Evolutionary conservation across 176 grass and related monocot genomes (phyloP), one percentile per base, ranked within the genome.

Genomic region (Oryza officinalis): DNA sequence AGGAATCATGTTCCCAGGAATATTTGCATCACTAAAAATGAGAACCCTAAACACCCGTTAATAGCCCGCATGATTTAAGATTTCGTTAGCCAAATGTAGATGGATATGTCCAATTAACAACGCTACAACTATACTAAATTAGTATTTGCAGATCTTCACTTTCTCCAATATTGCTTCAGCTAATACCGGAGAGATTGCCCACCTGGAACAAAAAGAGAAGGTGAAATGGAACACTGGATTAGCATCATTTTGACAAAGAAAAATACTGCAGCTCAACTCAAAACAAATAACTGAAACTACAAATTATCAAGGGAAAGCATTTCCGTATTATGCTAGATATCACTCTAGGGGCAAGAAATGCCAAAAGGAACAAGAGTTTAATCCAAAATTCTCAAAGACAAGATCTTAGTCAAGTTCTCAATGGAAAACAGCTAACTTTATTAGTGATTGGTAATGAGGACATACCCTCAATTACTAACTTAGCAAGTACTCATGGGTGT

Each of bases 181-280:
- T 73, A 81, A 59, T 77, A 67, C 5, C 71, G 88, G 27, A 57
- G 84, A 71, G 43, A 13, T 27, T 89, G 72, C 5, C 54, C 78
- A 81, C 78, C 78, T 86, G 72, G 70, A 86, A 20, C 40, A 41
- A 41, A 57, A 20, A 57, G 8, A 8, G 22, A 80, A 63, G 60
- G 23, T 23, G 2, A 23, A 30, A 76, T 20, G 13, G 7, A 3
- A 22, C 17, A 69, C 0, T 25, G 10, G 64, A 61, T 85, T 20
- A 89, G 71, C 7, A 80, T 75, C 63, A 69, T 67, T 11, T 45
- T 3, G 28, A 7, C 25, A 81, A 20, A 9, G 10, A 6, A 68
- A 40, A 13, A 44, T 37, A 84, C 4, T 71, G 5, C 27, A 20
- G 60, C 12, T 47, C 33, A 67, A 18, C 59, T 64, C 1, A 20